Evolutionary conservation across 2,329 filamentous ascomycete species (phyloP), one percentile per base, ranked within the genome.

Genomic region (Talaromyces funiculosus): DNA sequence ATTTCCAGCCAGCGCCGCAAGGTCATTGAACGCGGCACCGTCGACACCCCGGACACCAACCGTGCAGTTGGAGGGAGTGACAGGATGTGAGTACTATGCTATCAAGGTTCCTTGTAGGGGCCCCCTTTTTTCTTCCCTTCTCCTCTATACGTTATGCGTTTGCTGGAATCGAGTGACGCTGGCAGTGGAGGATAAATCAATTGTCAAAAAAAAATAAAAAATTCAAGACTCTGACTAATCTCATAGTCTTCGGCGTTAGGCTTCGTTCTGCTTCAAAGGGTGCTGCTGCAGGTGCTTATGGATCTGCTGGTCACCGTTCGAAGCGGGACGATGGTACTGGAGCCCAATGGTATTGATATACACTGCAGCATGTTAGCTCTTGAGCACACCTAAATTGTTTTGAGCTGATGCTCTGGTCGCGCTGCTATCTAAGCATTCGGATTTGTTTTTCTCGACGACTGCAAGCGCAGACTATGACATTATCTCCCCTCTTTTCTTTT

Each of bases 71-170:
- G 87, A 76, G 87, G 87, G 80, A 90, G 87, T 83, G 89, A 91
- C 82, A 88, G 91, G 90, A 96, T 96, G 92, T 96, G 90, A 96
- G 92, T 95, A 81, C 83, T 82, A 49, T 85, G 83, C 78, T 81
- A 80, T 81, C 75, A 80, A 76, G 81, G 85, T 87, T 89, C 86
- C 85, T 90, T 87, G 89, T 91, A 92, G 93, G 90, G 88, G 89
- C 88, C 86, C 68, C 73, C 72, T 72, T 66, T 72, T 66, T 84
- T 59, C 37, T 47, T 55, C 49, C 42, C 38, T 42, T 59, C 51
- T 26, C 84, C 88, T 87, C 86, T 89, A 51, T 40, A 40, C 33
- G 45, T 54, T 54, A 86, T 87, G 86, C 87, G 87, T 90, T 87
- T 88, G 84, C 85, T 90, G 86, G 61, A 87, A 51, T 82, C 82